Evolutionary conservation across 768 basidiomycete genomes (phyloP).

Genomic region (Daedaleopsis nitida): DNA sequence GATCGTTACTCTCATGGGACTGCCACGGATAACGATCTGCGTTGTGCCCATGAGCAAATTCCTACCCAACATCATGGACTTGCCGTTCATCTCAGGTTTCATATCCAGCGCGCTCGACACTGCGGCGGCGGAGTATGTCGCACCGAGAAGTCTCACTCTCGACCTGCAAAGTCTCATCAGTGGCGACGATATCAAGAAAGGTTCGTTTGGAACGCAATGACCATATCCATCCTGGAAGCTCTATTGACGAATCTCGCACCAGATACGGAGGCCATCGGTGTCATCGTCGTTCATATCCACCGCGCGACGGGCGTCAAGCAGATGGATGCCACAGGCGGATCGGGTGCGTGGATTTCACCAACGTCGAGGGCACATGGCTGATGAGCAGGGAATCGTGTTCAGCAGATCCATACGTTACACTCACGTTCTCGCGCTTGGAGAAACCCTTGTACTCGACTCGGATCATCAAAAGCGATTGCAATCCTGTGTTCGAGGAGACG

Average conservation of each 20-base stretch:
- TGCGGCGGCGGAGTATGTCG: slow-evolving; percentile 62
- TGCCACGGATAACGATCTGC: slow-evolving; percentile 64
- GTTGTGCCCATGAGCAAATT: slow-evolving; percentile 63
- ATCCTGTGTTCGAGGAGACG: slow-evolving; percentile 74
- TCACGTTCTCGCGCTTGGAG: slow-evolving; percentile 64
- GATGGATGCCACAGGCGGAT: slow-evolving; percentile 39
- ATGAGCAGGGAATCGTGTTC: background rate
- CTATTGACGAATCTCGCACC: background rate
- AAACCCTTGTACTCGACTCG: slow-evolving; percentile 72
- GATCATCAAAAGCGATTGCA: slow-evolving; percentile 62
- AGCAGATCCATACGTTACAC: slow-evolving; percentile 56
- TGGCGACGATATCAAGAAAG: slow-evolving; percentile 56
- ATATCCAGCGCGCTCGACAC: slow-evolving; percentile 68
- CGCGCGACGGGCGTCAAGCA: slow-evolving; percentile 53
- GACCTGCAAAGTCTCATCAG: slow-evolving; percentile 66
- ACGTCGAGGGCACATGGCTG: background rate
- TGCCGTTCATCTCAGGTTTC: slow-evolving; percentile 71
- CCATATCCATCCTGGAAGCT: background rate
- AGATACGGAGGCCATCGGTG: slow-evolving; percentile 60
- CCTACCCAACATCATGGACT: slow-evolving; percentile 78
- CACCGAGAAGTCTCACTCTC: slow-evolving; percentile 69
- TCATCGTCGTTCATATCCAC: slow-evolving; percentile 66
- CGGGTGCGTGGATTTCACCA: slow-evolving; percentile 28
- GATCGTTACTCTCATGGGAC: slow-evolving; percentile 65
- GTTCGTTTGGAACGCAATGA: slow-evolving; percentile 1